Percentiles rank a stretch among this genome's conserved stretches.
Evolutionary conservation across 2,329 filamentous ascomycete genomes (phyloP).

Genomic region (Penicillium brevicompactum): DNA sequence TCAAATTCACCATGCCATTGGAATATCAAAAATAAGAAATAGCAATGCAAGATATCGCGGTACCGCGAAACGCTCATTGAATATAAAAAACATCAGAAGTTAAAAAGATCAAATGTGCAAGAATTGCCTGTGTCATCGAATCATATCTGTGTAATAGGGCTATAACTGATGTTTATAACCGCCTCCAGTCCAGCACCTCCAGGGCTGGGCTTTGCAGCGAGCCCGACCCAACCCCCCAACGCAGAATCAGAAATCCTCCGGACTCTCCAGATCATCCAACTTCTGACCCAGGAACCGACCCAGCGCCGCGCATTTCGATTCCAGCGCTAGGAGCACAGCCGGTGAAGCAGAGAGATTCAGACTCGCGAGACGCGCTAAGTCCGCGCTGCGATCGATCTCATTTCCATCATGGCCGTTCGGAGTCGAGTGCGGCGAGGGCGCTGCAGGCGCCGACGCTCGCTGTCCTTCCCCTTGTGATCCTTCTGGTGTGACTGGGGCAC

Average conservation of each 20-base stretch:
- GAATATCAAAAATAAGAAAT: too few relatives aligned
- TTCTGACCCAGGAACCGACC: conserved; percentile 45
- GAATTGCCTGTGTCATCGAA: too few relatives aligned
- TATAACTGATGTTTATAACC: too few relatives aligned
- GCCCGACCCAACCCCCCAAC: too few relatives aligned
- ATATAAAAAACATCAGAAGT: too few relatives aligned
- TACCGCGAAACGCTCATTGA: neutral
- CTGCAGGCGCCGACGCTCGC: conserved; percentile 8
- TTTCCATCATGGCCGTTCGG: conserved; percentile 34
- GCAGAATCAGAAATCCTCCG: conserved; percentile 41
- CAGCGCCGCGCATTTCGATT: conserved; percentile 46
- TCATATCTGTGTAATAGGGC: too few relatives aligned
- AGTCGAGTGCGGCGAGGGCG: conserved; percentile 13
- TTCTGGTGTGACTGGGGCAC: conserved; percentile 12
- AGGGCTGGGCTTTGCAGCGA: too few relatives aligned
- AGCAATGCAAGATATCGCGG: too few relatives aligned
- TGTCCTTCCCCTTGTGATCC: conserved; percentile 15
- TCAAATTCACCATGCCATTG: too few relatives aligned
- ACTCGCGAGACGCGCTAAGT: conserved; percentile 42
- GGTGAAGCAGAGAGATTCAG: conserved; percentile 43
- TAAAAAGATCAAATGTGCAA: too few relatives aligned
- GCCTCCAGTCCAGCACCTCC: too few relatives aligned
- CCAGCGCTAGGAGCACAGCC: conserved; percentile 42
- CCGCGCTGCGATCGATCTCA: conserved; percentile 43
- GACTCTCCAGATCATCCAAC: conserved; percentile 42